These are phyloP conservation scores for Anthracocystis walkeri DNA, from an alignment of 1,284 basidiomycete species.

Conservation along the genomic window DNA sequence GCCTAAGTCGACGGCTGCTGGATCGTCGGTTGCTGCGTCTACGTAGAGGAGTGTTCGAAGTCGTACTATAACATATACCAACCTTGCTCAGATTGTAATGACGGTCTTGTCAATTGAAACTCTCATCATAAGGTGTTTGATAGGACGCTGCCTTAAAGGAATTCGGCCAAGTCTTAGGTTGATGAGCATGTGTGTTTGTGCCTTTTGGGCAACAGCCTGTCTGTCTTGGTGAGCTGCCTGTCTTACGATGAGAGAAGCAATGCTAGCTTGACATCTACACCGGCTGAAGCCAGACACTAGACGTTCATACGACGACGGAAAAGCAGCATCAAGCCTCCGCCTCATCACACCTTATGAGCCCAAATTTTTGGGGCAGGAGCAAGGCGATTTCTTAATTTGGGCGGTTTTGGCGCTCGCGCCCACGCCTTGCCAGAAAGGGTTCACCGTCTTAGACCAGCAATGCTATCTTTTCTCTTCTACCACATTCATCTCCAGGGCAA, in stretches of 20 bases:
- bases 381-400: slow-evolving; percentile 5
- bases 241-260: no score
- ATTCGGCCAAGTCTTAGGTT: no score
- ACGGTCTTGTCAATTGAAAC: no score
- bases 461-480: not conserved
- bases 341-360: slow-evolving; percentile 14
- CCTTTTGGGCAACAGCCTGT: no score
- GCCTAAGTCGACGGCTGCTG: slow-evolving; percentile 17
- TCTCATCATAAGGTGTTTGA: no score
- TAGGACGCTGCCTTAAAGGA: no score
- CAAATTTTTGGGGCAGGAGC: slow-evolving; percentile 10
- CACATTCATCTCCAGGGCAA: not conserved
- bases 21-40: slow-evolving; percentile 33
- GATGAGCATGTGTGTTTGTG: no score
- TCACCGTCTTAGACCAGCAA: not conserved
- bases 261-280: not conserved
- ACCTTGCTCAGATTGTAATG: no score
- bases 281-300: not conserved
- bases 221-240: no score
- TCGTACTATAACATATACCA: not conserved
- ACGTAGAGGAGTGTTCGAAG: slow-evolving; percentile 4
- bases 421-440: not conserved
- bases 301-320: slow-evolving; percentile 1
- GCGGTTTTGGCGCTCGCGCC: slow-evolving; percentile 4
- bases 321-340: slow-evolving; percentile 17